Evolutionary conservation across 2,329 filamentous ascomycete genomes (phyloP), one percentile per base, ranked within the genome.

Genomic region (Claviceps sp.): DNA sequence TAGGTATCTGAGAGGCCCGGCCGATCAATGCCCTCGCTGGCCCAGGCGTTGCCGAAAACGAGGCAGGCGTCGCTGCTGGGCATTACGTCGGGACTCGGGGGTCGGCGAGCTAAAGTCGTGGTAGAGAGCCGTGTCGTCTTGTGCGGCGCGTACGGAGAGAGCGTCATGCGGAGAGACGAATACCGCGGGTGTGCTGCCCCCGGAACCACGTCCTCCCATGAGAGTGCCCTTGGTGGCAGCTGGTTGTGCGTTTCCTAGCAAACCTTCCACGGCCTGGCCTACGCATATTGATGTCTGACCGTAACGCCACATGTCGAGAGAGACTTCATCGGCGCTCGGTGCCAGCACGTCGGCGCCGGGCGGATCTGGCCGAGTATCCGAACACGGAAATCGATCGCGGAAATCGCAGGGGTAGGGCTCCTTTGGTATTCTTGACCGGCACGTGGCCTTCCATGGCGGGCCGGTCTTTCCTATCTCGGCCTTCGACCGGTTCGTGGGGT

Each of bases 1-100:
- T 79, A 79, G 54, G 84, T 82, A 61, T 91, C 86, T 34, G 75
- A 73, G 42, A 87, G 70, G 7, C 72, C 73, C 0, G 77, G 70
- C 47, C 80, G 73, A 54, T 87, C 75, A 56, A 76, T 84, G 1
- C 84, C 85, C 66, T 95, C 88, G 1, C 84, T 81, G 1, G 84
- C 79, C 65, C 84, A 86, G 7, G 74, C 77, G 60, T 85, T 85
- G 57, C 79, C 76, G 57, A 85, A 78, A 0, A 84, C 78, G 2
- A 85, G 65, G 56, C 88, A 93, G 6, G 87, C 73, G 59, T 89
- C 76, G 1, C 75, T 72, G 4, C 56, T 65, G 2, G 69, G 62
- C 48, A 75, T 68, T 7, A 84, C 74, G 5, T 65, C 58, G 0
- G 18, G 18, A 18, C 18, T 18, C 18, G 18, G 81, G 79, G 1